These are phyloP conservation scores for Thraustochytrium striatum DNA, from an alignment of 352 stramenopile genomes.

Conservation along the genomic window DNA sequence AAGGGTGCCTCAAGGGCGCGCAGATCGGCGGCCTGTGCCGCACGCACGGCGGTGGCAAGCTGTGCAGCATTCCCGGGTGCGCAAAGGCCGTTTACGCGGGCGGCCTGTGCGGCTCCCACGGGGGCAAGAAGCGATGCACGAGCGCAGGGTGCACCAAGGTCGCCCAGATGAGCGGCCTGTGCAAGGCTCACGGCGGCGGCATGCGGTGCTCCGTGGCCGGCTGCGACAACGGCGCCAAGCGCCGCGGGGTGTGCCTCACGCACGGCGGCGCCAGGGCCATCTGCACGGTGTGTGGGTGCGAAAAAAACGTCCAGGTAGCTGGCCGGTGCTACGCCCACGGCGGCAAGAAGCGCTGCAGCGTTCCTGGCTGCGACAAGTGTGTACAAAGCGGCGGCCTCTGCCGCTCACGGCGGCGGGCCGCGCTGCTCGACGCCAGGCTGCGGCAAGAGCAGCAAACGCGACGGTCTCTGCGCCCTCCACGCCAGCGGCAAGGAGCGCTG, in stretches of 20 bases:
- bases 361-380: constrained; percentile 58
- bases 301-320: constrained; percentile 58
- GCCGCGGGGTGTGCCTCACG: constrained; percentile 16
- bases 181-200: constrained; percentile 27
- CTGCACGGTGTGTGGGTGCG: constrained; percentile 59
- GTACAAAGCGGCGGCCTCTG: neutral
- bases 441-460: too few relatives aligned
- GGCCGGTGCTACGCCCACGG: constrained; percentile 71
- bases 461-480: too few relatives aligned
- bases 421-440: neutral
- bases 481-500: too few relatives aligned
- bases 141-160: constrained; percentile 70
- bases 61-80: constrained; percentile 66
- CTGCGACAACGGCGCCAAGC: constrained; percentile 26
- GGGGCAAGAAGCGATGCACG: constrained; percentile 67
- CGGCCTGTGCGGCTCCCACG: constrained; percentile 65
- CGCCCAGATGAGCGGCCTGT: constrained; percentile 58
- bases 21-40: constrained; percentile 57
- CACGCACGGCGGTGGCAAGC: constrained; percentile 66
- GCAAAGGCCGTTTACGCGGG: constrained; percentile 63
- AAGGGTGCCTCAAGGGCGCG: constrained; percentile 63
- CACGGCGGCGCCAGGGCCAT: constrained; percentile 71
- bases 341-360: constrained; percentile 70
- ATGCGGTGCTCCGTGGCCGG: constrained; percentile 21
- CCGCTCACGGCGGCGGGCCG: too few relatives aligned